Evolutionary conservation across 306 rosid species (phyloP), one percentile per base, ranked within the genome.

Genomic region (Lagenaria siceraria): DNA sequence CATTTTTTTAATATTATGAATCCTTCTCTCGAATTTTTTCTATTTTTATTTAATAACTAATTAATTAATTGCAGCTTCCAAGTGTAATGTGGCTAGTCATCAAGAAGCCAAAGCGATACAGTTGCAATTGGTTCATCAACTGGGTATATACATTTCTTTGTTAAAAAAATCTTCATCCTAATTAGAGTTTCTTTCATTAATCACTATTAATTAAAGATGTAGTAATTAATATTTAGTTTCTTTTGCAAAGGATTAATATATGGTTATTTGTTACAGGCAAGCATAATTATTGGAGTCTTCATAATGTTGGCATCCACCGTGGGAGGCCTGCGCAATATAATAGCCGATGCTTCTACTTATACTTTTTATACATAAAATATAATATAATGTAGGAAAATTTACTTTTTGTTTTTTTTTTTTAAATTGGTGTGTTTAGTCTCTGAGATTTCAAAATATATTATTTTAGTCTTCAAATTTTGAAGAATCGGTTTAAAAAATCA

Each of bases 251-350:
- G 3, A 43, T 43, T 43, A 43, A 43, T 1, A 33, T 40, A 19
- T 43, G 18, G 35, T 43, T 18, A 19, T 49, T 12, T 17, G 8
- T 77, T 72, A 58, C 91, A 94, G 97, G 85, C 38, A 62, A 48
- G 86, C 84, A 94, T 94, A 86, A 84, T 24, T 56, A 3, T 90
- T 55, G 98, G 98, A 78, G 87, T 89, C 78, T 83, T 90, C 89
- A 90, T 94, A 42, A 94, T 94, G 97, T 71, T 90, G 89, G 96
- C 95, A 15, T 94, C 97, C 64, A 94, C 98, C 1, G 51, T 94
- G 36, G 98, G 98, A 59, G 98, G 98, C 75, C 81, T 94, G 33
- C 87, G 97, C 83, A 94, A 94, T 79, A 94, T 94, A 18, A 13
- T 87, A 49, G 70, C 85, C 2, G 98, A 94, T 89, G 81, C 98